These are phyloP conservation scores for Chenopodium berlandieri DNA, from an alignment of 148 eudicot genomes.

Conservation along the genomic window DNA sequence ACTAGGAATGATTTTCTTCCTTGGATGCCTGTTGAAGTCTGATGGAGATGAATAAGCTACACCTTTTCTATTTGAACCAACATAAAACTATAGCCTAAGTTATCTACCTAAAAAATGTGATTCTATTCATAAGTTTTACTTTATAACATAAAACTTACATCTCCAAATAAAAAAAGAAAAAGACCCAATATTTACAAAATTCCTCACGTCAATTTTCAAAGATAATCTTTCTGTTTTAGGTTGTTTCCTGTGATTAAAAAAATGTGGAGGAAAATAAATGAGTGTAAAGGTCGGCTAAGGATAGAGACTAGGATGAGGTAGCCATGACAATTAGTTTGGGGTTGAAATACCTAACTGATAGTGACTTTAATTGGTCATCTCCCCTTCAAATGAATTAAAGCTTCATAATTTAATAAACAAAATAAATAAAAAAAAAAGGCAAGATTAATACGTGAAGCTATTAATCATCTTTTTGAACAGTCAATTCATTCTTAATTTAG, in stretches of 20 bases:
- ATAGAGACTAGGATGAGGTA: constrained; percentile 30
- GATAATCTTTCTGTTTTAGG: neutral
- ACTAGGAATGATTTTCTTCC: too few relatives aligned
- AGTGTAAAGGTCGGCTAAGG: constrained; percentile 27
- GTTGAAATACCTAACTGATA: constrained; percentile 40
- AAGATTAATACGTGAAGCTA: constrained; percentile 23
- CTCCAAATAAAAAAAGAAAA: too few relatives aligned
- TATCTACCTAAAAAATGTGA: too few relatives aligned
- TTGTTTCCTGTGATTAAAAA: neutral
- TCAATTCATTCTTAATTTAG: constrained; percentile 6
- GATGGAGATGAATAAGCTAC: too few relatives aligned
- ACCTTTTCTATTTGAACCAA: too few relatives aligned
- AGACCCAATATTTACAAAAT: neutral
- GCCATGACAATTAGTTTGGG: constrained; percentile 28
- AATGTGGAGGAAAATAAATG: constrained; percentile 19
- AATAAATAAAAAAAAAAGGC: neutral
- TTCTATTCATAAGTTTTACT: too few relatives aligned
- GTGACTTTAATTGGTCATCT: constrained; percentile 26
- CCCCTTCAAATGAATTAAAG: constrained; percentile 2
- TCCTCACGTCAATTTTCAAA: neutral
- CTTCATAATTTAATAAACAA: neutral
- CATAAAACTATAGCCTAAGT: too few relatives aligned
- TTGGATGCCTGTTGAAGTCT: too few relatives aligned
- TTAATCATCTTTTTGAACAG: constrained; percentile 10
- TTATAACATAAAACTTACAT: too few relatives aligned